Percentiles rank a stretch among this genome's conserved stretches.
Evolutionary conservation across 2,329 filamentous ascomycete genomes (phyloP).

Genomic region (Anisogramma anomala): DNA sequence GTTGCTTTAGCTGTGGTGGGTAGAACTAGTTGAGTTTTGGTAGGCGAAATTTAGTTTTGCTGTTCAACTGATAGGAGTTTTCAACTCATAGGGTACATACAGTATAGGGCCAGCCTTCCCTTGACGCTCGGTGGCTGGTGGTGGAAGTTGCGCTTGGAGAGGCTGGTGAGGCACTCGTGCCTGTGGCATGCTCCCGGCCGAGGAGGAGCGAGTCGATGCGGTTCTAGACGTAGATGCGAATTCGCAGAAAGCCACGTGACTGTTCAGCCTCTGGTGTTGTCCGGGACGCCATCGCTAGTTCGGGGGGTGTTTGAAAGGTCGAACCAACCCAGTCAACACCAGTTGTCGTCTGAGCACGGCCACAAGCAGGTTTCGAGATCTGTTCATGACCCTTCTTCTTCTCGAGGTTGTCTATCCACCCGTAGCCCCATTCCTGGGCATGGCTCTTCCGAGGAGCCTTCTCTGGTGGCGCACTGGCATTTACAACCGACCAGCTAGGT

Average conservation of each 20-base stretch:
- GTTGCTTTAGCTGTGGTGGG: too few species aligned
- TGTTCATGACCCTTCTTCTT: conserved; percentile 6
- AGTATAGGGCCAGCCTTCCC: conserved; percentile 9
- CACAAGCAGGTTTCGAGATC: conserved; percentile 1
- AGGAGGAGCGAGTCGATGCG: conserved; percentile 13
- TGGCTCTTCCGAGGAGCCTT: conserved; percentile 14
- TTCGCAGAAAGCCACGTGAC: not conserved
- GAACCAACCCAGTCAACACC: conserved; percentile 12
- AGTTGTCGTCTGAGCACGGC: not conserved
- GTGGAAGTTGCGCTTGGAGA: not conserved
- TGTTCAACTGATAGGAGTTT: too few species aligned
- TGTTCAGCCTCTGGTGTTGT: not conserved
- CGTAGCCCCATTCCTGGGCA: conserved; percentile 15
- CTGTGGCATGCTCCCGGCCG: conserved; percentile 3
- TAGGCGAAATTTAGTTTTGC: too few species aligned
- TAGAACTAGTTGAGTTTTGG: too few species aligned
- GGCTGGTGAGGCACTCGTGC: not conserved
- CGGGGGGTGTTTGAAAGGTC: not conserved
- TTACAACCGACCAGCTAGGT: conserved; percentile 3
- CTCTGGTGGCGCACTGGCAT: not conserved
- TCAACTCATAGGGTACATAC: too few species aligned
- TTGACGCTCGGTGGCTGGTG: not conserved
- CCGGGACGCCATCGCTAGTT: too few species aligned
- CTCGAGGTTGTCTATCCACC: conserved; percentile 1
- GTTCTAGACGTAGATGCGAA: not conserved